Evolutionary conservation across 2,329 filamentous ascomycete genomes (phyloP).

Genomic region (Hymenoscyphus linearis): DNA sequence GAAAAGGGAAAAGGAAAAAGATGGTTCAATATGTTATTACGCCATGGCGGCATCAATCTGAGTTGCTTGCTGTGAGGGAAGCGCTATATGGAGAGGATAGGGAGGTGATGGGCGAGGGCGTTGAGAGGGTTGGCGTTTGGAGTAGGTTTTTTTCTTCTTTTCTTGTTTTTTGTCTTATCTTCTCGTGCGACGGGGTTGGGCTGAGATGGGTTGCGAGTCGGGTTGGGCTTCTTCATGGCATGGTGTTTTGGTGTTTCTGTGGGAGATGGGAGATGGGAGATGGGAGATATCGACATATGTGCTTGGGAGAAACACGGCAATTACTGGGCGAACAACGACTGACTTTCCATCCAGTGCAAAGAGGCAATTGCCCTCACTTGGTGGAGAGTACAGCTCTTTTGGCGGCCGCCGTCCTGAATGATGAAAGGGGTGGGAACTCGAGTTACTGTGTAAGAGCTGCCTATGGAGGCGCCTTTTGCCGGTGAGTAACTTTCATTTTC

Average conservation of each 20-base stretch:
- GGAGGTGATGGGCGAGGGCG: constrained; percentile 40
- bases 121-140: constrained; percentile 58
- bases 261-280: too few species aligned
- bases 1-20: not conserved
- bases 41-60: constrained; percentile 62
- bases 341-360: constrained; percentile 59
- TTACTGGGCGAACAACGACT: constrained; percentile 44
- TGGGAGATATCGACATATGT: too few species aligned
- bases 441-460: constrained; percentile 59
- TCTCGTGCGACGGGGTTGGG: not conserved
- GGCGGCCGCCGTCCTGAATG: constrained; percentile 62
- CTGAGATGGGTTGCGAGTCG: not conserved
- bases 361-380: constrained; percentile 70
- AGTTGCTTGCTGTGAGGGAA: constrained; percentile 60
- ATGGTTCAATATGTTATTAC: constrained; percentile 72
- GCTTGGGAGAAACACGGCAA: constrained; percentile 34
- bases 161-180: not conserved
- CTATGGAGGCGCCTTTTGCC: constrained; percentile 70
- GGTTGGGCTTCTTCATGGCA: not conserved
- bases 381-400: constrained; percentile 74
- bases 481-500: constrained; percentile 43
- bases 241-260: too few species aligned
- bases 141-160: constrained; percentile 25
- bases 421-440: constrained; percentile 37
- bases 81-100: constrained; percentile 50